phyloP scores from a whole-genome alignment of 2,329 filamentous ascomycete species.

The Curvularia sp. region DNA sequence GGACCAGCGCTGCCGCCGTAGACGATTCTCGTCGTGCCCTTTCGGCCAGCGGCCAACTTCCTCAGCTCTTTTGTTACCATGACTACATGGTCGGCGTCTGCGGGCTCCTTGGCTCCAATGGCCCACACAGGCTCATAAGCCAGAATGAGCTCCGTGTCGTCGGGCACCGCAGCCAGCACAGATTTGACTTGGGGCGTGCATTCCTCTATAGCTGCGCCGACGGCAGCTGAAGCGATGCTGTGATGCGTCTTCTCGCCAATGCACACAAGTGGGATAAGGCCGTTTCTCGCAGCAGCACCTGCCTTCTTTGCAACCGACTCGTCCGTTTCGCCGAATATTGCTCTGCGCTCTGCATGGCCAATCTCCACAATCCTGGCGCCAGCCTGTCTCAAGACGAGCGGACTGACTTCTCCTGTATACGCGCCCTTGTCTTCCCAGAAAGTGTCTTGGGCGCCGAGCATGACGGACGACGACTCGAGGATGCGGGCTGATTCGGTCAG shows the following conservation, averaged over 20 bases:
- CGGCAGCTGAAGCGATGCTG: constrained; percentile 55
- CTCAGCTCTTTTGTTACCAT: constrained; percentile 72
- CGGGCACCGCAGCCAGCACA: constrained; percentile 67
- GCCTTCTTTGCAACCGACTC: constrained; percentile 72
- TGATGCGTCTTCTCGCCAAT: constrained; percentile 72
- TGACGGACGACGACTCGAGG: constrained; percentile 61
- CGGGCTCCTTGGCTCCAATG: constrained; percentile 77
- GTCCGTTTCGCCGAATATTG: constrained; percentile 78
- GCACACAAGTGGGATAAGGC: constrained; percentile 79
- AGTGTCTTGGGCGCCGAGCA: constrained; percentile 78
- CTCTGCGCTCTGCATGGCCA: constrained; percentile 79
- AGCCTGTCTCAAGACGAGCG: constrained; percentile 69
- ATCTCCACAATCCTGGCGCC: constrained; percentile 78
- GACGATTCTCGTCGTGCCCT: constrained; percentile 70
- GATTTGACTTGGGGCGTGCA: constrained; percentile 70
- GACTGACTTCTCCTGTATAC: constrained; percentile 80
- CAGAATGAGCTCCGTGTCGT: constrained; percentile 72
- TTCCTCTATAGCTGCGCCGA: constrained; percentile 69
- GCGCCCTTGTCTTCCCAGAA: constrained; percentile 74
- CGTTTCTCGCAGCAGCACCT: constrained; percentile 69
- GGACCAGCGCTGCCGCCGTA: constrained; percentile 87
- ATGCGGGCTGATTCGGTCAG: constrained; percentile 62
- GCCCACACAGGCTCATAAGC: constrained; percentile 93
- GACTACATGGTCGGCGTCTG: constrained; percentile 74
- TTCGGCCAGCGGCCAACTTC: constrained; percentile 60